A percentile compares a stretch with the other conserved stretches of the same genome.
Evolutionary conservation across 2,329 filamentous ascomycete species (phyloP).

Genomic region (Paecilomyces sp.): DNA sequence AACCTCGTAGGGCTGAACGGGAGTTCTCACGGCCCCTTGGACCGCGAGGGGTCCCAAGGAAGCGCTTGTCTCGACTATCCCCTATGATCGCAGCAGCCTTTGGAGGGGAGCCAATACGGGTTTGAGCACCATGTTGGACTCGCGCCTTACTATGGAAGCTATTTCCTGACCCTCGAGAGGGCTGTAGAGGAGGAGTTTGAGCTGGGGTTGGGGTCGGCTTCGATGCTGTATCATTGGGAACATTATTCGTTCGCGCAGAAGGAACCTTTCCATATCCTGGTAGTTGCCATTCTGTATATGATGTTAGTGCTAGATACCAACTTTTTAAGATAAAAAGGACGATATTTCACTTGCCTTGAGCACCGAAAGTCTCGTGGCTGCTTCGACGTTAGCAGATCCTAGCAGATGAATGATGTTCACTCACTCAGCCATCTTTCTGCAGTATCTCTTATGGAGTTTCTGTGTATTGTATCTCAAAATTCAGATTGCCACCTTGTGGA

Average conservation of each 20-base stretch:
- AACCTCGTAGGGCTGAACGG: conserved; percentile 2
- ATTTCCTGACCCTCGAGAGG: not conserved
- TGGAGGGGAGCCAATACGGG: not conserved
- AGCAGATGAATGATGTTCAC: not conserved
- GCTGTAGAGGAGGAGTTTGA: not conserved
- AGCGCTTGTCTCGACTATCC: not conserved
- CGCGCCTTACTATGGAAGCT: not conserved
- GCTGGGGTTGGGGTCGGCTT: not conserved
- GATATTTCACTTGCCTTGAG: conserved; percentile 12
- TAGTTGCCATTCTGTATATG: conserved; percentile 15
- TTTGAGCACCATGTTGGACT: not conserved
- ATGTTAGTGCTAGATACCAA: not conserved
- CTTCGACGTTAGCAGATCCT: not conserved
- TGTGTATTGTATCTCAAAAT: not conserved
- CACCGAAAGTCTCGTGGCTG: conserved; percentile 16
- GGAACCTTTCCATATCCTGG: conserved; percentile 13
- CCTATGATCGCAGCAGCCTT: not conserved
- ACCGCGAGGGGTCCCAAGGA: not conserved
- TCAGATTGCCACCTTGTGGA: not conserved
- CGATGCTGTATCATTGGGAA: not conserved
- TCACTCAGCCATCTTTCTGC: not conserved
- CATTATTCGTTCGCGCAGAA: not conserved
- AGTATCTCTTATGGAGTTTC: not conserved
- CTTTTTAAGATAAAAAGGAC: not conserved
- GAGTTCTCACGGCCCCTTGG: conserved; percentile 5